phyloP scores from a whole-genome alignment of 495 filamentous ascomycete species.

The Hypoxylon trugodes region DNA sequence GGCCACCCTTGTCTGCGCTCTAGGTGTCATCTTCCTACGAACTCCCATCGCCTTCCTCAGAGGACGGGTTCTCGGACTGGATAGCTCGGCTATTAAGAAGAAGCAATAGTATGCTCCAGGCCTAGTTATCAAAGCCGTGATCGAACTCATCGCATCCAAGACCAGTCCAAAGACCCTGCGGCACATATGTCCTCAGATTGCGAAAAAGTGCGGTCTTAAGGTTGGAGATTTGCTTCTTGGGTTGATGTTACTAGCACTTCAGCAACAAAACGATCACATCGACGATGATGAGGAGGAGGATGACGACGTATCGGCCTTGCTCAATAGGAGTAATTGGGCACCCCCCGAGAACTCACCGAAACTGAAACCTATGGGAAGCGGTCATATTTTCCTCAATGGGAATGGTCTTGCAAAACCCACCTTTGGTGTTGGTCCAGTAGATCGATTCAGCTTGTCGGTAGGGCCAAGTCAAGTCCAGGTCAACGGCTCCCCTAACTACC shows the following conservation, averaged over 20 bases:
- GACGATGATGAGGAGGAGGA: not conserved
- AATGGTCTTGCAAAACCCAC: too few species aligned
- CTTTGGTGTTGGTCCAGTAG: too few species aligned
- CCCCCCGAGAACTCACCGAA: too few species aligned
- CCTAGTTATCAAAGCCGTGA: too few species aligned
- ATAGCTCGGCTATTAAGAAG: slow-evolving; percentile 18
- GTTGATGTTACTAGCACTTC: not conserved
- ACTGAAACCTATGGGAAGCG: too few species aligned
- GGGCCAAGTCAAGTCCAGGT: too few species aligned
- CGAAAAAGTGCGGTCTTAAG: not conserved
- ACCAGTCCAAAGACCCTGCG: not conserved
- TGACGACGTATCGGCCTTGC: not conserved
- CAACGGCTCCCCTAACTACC: too few species aligned
- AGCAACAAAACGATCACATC: too few species aligned
- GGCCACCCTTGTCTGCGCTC: slow-evolving; percentile 67
- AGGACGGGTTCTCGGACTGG: slow-evolving; percentile 11
- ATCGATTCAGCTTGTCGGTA: too few species aligned
- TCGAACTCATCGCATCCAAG: not conserved
- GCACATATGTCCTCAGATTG: not conserved
- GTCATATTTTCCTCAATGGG: too few species aligned
- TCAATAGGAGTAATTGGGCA: too few species aligned
- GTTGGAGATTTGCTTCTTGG: not conserved
- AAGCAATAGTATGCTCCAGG: slow-evolving; percentile 25
- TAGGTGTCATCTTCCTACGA: slow-evolving; percentile 54
- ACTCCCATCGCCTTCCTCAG: slow-evolving; percentile 8